Evolutionary conservation across 768 basidiomycete species (phyloP).

Genomic region (Glaciozyma martinii): DNA sequence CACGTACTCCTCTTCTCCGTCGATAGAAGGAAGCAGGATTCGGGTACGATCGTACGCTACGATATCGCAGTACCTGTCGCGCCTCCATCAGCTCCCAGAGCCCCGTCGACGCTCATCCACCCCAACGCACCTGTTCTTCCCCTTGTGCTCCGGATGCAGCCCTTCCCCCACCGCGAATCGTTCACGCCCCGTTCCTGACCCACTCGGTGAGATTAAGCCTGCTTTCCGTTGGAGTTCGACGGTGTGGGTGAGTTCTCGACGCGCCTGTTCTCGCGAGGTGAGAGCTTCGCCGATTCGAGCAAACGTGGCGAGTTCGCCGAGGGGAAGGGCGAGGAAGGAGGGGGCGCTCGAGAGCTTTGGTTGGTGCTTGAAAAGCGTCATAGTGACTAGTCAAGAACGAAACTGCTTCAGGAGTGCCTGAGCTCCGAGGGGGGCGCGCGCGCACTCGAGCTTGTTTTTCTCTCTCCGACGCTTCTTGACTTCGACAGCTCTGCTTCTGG

Average conservation of each 20-base stretch:
- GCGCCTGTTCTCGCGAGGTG: not conserved
- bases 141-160: not conserved
- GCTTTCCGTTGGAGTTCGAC: not conserved
- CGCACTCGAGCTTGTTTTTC: too few relatives aligned
- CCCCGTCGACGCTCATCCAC: not conserved
- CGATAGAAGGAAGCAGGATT: conserved; percentile 47
- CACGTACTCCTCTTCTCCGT: conserved; percentile 46
- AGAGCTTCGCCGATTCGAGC: not conserved
- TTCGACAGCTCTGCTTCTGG: too few relatives aligned
- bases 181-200: not conserved
- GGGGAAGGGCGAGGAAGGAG: not conserved
- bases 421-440: too few relatives aligned
- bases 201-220: not conserved
- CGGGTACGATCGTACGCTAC: conserved; percentile 74
- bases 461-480: too few relatives aligned
- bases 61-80: conserved; percentile 54
- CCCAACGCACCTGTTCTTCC: conserved; percentile 16
- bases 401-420: too few relatives aligned
- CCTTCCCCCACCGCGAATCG: not conserved
- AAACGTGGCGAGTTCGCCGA: not conserved
- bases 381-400: too few relatives aligned
- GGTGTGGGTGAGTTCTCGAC: not conserved
- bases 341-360: not conserved
- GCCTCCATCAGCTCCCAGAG: not conserved
- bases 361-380: too few relatives aligned